Evolutionary conservation across 23 red algal species (phyloP).

Genomic region (Agarophyton chilense): DNA sequence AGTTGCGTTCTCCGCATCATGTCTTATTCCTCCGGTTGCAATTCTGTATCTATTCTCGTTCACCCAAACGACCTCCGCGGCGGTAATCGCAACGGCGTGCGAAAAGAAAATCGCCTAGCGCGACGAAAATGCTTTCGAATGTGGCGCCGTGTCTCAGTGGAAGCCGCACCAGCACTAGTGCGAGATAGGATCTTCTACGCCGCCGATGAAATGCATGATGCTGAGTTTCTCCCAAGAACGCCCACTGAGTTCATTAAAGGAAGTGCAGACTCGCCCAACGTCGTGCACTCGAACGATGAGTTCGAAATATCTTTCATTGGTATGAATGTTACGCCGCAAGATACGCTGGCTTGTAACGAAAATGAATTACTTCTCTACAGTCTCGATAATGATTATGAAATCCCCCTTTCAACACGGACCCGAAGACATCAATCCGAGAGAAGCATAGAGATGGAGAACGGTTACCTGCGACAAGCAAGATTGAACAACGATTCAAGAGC

Average conservation of each 20-base stretch:
- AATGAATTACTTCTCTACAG: conserved; percentile 33
- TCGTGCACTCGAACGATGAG: conserved; percentile 5
- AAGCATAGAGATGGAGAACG: conserved; percentile 7
- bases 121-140: not conserved
- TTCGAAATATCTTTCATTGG: conserved; percentile 39
- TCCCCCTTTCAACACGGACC: not conserved
- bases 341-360: not conserved
- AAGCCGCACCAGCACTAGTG: not conserved
- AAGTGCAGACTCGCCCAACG: not conserved
- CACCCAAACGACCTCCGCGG: conserved; percentile 16
- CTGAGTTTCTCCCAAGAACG: not conserved
- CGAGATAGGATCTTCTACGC: conserved; percentile 18
- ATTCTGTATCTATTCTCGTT: conserved; percentile 18
- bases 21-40: not conserved
- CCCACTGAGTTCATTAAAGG: conserved; percentile 8
- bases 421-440: not conserved
- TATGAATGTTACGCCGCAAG: conserved; percentile 41
- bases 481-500: too few relatives aligned
- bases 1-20: too few relatives aligned
- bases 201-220: not conserved
- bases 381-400: not conserved
- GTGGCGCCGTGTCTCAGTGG: conserved; percentile 22
- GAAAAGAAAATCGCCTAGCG: not conserved
- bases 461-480: not conserved
- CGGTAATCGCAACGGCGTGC: not conserved